Evolutionary conservation across 2,329 filamentous ascomycete species (phyloP), one percentile per base, ranked within the genome.

Genomic region (Scytalidium sp.): DNA sequence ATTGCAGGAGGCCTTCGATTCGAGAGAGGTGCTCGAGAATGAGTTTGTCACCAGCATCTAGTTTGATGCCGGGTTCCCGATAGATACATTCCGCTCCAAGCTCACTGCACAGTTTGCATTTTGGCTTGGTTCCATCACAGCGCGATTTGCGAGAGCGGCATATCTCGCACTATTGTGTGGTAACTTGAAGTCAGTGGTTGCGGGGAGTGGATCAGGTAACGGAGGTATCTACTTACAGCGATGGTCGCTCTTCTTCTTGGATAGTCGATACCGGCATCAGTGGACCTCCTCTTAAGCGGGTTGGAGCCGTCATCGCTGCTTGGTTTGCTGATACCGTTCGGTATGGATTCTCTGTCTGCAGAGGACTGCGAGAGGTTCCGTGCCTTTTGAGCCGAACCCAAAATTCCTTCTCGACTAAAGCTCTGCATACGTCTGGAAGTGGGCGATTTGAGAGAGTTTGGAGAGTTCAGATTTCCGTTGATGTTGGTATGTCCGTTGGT

Each of bases 41-140:
- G 50, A 94, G 75, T 70, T 92, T 93, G 73, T 93, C 89, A 56
- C 89, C 89, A 29, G 88, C 88, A 65, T 94, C 89, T 9, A 94
- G 80, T 70, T 94, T 94, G 73, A 93, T 89, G 2, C 88, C 88
- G 6, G 89, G 89, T 65, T 94, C 89, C 55, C 89, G 81, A 67
- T 94, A 94, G 56, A 92, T 79, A 67, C 89, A 94, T 55, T 93
- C 87, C 41, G 88, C 89, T 48, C 88, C 87, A 39, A 93, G 75
- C 65, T 93, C 89, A 9, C 85, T 84, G 70, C 89, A 94, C 29
- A 94, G 82, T 67, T 90, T 87, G 72, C 89, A 94, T 68, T 91
- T 93, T 41, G 89, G 89, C 58, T 89, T 84, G 9, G 80, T 86
- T 47, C 88, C 88, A 65, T 91, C 87, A 67, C 88, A 91, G 54